A percentile compares a stretch with the other conserved stretches of the same genome.
Conservation (phyloP, 768 basidiomycete genomes). For the Amanita pseudoporphyria region DNA sequence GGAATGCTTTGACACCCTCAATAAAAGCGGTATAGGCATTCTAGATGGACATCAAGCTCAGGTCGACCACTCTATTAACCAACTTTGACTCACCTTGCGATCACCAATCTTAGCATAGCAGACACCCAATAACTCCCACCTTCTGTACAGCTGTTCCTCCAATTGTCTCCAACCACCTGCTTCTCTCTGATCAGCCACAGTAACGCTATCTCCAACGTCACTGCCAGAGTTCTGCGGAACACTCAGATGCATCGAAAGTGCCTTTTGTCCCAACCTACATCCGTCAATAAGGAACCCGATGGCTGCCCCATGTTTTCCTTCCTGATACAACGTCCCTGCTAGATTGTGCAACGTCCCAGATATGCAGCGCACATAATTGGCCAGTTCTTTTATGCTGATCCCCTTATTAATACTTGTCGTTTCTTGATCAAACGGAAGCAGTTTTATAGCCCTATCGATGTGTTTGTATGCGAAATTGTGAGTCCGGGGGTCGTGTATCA, state of each 20-base stretch:
- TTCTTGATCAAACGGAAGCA: constrained; percentile 18
- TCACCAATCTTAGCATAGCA: constrained; percentile 75
- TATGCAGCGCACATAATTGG: constrained; percentile 58
- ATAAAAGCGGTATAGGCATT: constrained; percentile 50
- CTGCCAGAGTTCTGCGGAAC: constrained; percentile 13
- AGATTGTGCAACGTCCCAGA: constrained; percentile 66
- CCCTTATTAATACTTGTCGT: constrained; percentile 7
- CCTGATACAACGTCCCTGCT: constrained; percentile 63
- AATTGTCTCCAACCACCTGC: constrained; percentile 46
- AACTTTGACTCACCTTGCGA: constrained; percentile 42
- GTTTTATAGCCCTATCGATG: constrained; percentile 32
- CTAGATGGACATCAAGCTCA: constrained; percentile 23
- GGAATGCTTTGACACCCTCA: constrained; percentile 43
- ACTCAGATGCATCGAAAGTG: constrained; percentile 20
- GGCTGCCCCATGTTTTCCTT: constrained; percentile 48
- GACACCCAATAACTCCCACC: constrained; percentile 77
- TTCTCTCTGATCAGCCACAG: constrained; percentile 16
- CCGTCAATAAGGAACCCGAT: constrained; percentile 58
- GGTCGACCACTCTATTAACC: background rate
- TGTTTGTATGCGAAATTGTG: constrained; percentile 37
- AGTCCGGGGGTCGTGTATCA: constrained; percentile 31
- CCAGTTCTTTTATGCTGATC: constrained; percentile 20
- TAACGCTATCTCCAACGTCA: background rate
- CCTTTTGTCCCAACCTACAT: constrained; percentile 43
- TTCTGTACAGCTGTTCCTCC: constrained; percentile 52